A percentile compares a stretch with the other conserved stretches of the same genome.
phyloP scores from a whole-genome alignment of 148 eudicot species.

The Camellia japonica region DNA sequence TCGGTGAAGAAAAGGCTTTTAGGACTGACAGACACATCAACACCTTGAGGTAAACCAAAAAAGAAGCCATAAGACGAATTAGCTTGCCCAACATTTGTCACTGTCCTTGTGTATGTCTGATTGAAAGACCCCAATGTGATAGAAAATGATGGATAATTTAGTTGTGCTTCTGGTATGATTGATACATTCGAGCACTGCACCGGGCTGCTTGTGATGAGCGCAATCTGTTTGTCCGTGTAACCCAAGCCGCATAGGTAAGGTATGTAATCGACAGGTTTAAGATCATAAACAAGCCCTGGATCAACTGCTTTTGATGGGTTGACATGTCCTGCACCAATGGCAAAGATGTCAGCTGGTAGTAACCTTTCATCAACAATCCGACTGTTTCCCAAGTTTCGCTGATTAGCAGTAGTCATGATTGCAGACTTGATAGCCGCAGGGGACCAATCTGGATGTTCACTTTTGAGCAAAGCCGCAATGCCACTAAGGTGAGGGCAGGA shows the following conservation, averaged over 20 bases:
- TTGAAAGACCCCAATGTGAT: not conserved
- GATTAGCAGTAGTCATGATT: slow-evolving; percentile 38
- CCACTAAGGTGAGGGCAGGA: slow-evolving; percentile 46
- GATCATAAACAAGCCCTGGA: slow-evolving; percentile 34
- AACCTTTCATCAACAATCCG: not conserved
- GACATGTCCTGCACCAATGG: not conserved
- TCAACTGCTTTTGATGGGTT: slow-evolving; percentile 16
- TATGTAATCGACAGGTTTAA: slow-evolving; percentile 24
- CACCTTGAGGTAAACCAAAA: slow-evolving; percentile 6
- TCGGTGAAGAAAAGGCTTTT: not conserved
- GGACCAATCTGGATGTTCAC: slow-evolving; percentile 44
- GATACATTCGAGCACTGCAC: slow-evolving; percentile 16
- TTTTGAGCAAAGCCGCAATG: slow-evolving; percentile 35
- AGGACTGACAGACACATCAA: slow-evolving; percentile 15
- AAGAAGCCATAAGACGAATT: slow-evolving; percentile 12
- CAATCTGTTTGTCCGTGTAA: slow-evolving; percentile 21
- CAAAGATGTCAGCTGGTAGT: slow-evolving; percentile 1
- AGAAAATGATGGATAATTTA: slow-evolving; percentile 33
- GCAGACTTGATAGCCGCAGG: slow-evolving; percentile 42
- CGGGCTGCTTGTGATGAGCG: not conserved
- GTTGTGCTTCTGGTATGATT: slow-evolving; percentile 16
- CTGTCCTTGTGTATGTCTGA: slow-evolving; percentile 26
- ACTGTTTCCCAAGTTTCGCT: not conserved
- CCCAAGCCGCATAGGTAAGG: slow-evolving; percentile 21
- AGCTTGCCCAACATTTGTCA: slow-evolving; percentile 35